Evolutionary conservation across 305 asterid genomes (phyloP).

Genomic region (Nicotiana rustica): DNA sequence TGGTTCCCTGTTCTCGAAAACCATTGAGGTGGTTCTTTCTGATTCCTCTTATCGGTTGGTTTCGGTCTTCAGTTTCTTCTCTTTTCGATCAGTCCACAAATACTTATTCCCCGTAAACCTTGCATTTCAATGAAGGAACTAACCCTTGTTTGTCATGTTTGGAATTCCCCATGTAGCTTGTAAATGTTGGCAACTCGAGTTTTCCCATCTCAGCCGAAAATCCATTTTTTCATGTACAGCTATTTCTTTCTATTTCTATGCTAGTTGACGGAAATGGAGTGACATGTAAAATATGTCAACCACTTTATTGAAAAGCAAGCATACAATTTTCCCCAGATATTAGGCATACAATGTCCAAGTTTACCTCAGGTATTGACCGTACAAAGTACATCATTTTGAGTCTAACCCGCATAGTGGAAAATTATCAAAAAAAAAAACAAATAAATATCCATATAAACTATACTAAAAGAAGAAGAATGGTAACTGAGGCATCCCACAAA

Average conservation of each 20-base stretch:
- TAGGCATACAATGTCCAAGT: not conserved
- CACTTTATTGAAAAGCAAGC: not conserved
- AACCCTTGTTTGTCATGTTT: not conserved
- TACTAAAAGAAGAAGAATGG: no score
- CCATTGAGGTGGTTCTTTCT: no score
- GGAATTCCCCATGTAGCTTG: not conserved
- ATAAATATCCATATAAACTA: no score
- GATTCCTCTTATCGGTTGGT: no score
- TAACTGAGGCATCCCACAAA: not conserved
- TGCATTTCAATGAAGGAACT: not conserved
- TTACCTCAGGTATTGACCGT: not conserved
- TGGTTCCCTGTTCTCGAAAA: no score
- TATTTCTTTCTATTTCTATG: not conserved
- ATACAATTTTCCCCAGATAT: not conserved
- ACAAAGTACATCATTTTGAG: not conserved
- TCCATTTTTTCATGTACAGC: not conserved
- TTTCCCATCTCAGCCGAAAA: not conserved
- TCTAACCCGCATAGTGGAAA: conserved; percentile 1
- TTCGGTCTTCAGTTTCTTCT: no score
- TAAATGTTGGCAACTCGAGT: not conserved
- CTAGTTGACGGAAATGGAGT: not conserved
- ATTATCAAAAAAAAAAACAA: not conserved
- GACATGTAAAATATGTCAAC: not conserved
- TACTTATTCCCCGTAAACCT: not conserved
- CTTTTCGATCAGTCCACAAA: no score